Evolutionary conservation across 805 yeast species (phyloP).

Genomic region (Pichia pseudocactophila): DNA sequence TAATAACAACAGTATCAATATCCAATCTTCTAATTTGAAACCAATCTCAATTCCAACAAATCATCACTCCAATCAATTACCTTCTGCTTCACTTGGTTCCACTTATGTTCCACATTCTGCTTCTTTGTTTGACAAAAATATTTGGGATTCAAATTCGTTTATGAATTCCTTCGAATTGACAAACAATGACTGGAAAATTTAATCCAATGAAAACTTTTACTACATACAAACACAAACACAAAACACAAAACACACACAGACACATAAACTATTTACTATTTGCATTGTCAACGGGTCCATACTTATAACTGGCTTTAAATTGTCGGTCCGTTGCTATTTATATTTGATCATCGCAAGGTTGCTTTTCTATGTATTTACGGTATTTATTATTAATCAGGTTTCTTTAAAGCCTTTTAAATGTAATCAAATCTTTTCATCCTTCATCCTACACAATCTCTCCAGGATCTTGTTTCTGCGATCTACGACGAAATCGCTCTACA

Average conservation of each 20-base stretch:
- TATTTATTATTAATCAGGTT: background rate
- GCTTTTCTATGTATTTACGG: background rate
- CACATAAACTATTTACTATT: background rate
- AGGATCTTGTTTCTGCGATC: too few species aligned
- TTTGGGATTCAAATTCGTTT: slow-evolving; percentile 5
- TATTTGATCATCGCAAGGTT: background rate
- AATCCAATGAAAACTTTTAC: background rate
- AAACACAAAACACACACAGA: background rate
- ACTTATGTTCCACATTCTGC: slow-evolving; percentile 2
- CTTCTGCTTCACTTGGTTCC: background rate
- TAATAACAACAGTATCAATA: background rate
- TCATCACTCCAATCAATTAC: background rate
- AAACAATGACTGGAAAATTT: slow-evolving; percentile 3
- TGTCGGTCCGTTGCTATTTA: too few species aligned
- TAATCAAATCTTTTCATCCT: too few species aligned
- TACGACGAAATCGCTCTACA: too few species aligned
- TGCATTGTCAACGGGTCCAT: background rate
- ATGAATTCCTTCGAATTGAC: slow-evolving; percentile 10
- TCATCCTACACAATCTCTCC: too few species aligned
- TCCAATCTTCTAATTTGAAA: slow-evolving; percentile 8
- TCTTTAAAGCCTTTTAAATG: too few species aligned
- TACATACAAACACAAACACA: background rate
- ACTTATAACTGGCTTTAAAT: too few species aligned
- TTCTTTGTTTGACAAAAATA: slow-evolving; percentile 13
- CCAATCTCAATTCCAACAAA: slow-evolving; percentile 12